Percentiles rank a stretch among this genome's conserved stretches.
These are phyloP conservation scores for Mucor sp. DNA, from an alignment of 371 early-diverging fungal genomes.

Conservation along the genomic window DNA sequence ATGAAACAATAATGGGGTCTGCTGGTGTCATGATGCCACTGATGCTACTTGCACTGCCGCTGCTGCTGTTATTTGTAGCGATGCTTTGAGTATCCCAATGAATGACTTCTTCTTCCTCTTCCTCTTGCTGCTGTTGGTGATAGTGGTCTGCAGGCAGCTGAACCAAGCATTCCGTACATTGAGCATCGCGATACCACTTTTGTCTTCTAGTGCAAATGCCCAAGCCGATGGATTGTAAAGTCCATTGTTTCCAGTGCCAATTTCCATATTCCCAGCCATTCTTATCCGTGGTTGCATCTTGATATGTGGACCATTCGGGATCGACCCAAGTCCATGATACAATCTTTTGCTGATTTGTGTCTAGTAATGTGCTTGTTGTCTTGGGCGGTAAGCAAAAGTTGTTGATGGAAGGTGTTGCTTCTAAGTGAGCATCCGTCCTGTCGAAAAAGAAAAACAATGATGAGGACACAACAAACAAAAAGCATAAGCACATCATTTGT, in stretches of 20 bases:
- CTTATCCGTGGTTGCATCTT: slow-evolving; percentile 3
- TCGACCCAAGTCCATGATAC: slow-evolving; percentile 21
- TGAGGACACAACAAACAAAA: neutral
- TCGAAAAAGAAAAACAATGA: neutral
- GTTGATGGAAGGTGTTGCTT: slow-evolving; percentile 22
- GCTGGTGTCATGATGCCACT: neutral
- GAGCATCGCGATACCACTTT: slow-evolving; percentile 20
- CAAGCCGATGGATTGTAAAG: slow-evolving; percentile 5
- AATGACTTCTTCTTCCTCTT: neutral
- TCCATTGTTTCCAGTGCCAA: slow-evolving; percentile 17
- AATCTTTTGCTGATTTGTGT: neutral
- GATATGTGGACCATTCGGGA: slow-evolving; percentile 15
- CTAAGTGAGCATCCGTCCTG: slow-evolving; percentile 34
- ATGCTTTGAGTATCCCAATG: neutral
- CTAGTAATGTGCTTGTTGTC: neutral
- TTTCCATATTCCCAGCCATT: slow-evolving; percentile 25
- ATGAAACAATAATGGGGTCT: neutral
- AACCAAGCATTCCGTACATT: slow-evolving; percentile 13
- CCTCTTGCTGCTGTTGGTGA: neutral
- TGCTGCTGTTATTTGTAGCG: neutral
- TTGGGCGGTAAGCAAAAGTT: slow-evolving; percentile 27
- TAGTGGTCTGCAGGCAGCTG: neutral
- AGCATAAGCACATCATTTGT: neutral
- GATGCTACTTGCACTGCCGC: neutral
- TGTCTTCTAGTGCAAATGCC: slow-evolving; percentile 16